Base-by-base conservation (phyloP, 192 early-diverging fungal genomes). In the Podila epicladia region DNA sequence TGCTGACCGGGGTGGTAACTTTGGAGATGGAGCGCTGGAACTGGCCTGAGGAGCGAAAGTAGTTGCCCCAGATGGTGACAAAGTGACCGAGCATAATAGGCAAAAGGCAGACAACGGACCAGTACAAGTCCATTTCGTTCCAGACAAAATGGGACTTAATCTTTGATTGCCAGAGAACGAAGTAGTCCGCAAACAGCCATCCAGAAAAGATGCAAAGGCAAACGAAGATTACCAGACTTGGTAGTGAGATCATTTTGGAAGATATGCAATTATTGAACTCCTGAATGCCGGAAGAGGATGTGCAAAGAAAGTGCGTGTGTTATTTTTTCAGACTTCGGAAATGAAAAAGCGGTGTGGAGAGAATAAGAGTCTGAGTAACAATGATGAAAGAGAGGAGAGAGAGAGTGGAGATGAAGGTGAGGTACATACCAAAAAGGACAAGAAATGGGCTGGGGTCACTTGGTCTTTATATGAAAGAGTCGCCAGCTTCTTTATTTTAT, bases 11-110 rank as follows among this genome's bases (percentile, higher is more conserved):
- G 4, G 66, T 72, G 7, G 70, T 80, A 62, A 80, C 67, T 29
- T 67, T 73, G 13, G 65, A 63, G 57, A 80, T 80, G n/a, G 77
- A 80, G 48, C 65, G 64, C 33, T 80, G 65, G 58, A 80, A 80
- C 31, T 64, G 65, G 17, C 65, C 22, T 0, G 59, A 26, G 13
- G 77, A 65, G 7, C 77, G 77, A 48, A 80, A 80, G 58, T 80
- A 80, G 67, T 80, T 80, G 22, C 77, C 77, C 77, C 77, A 80
- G 66, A 80, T 66, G 49, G 77, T 80, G 57, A 80, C 29, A 32
- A 80, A 80, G 55, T 80, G 77, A 15, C 77, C 77, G 8, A 80
- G 62, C 13, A 80, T 50, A 17, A 80, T 72, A 4, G 77, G 77
- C 4, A 73, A n/a, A 20, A 80, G 58, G 24, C 77, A 80, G 35